Percentiles rank a stretch among this genome's conserved stretches.
These are phyloP conservation scores for Aspergillus sp. DNA, from an alignment of 2,329 filamentous ascomycete genomes.

Conservation along the genomic window DNA sequence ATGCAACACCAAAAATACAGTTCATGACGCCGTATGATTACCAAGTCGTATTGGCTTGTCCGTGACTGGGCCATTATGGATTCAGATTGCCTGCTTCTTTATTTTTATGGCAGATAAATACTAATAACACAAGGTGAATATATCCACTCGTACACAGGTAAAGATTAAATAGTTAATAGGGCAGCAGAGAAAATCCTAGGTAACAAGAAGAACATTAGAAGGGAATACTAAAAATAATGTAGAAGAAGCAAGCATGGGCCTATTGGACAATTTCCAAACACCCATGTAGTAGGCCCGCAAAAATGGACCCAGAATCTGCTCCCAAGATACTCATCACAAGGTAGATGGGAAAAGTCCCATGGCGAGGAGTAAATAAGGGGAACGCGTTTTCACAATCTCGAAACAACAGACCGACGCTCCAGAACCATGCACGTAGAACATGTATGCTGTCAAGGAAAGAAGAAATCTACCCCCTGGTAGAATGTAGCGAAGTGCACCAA, in stretches of 20 bases:
- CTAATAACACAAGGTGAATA: background rate
- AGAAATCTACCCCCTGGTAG: slow-evolving; percentile 2
- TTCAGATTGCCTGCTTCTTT: no score
- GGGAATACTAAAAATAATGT: slow-evolving; percentile 1
- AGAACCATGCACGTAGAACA: slow-evolving; percentile 25
- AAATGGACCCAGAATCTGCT: background rate
- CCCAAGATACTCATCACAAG: background rate
- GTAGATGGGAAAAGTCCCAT: no score
- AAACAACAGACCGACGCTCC: slow-evolving; percentile 24
- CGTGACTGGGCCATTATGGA: no score
- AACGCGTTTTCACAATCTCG: background rate
- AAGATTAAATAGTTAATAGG: slow-evolving; percentile 11
- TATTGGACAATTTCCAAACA: slow-evolving; percentile 2
- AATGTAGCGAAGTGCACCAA: background rate
- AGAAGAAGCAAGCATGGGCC: slow-evolving; percentile 5
- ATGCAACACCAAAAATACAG: background rate
- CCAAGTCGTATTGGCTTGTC: no score
- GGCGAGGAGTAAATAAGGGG: no score
- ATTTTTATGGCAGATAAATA: no score
- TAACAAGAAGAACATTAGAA: slow-evolving; percentile 6
- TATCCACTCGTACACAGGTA: slow-evolving; percentile 6
- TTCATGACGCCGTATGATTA: no score
- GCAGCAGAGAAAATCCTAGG: slow-evolving; percentile 4
- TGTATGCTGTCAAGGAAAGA: slow-evolving; percentile 5
- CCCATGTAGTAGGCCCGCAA: background rate